Percentiles rank a stretch among this genome's conserved stretches.
Evolutionary conservation across 2,329 filamentous ascomycete species (phyloP).

Genomic region (Hortaea werneckii): DNA sequence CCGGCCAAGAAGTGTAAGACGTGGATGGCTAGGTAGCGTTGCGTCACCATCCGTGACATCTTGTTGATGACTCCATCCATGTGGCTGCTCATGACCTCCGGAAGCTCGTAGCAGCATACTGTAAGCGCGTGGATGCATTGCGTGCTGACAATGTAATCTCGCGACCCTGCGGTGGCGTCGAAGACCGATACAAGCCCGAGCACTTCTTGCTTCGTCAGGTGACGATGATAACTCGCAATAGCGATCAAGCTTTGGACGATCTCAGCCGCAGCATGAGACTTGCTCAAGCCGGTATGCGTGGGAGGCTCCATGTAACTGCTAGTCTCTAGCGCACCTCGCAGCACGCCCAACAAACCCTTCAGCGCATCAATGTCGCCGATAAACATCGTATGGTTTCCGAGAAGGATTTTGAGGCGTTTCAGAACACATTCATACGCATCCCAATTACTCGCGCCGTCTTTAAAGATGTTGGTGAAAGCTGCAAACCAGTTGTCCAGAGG

Average conservation of each 20-base stretch:
- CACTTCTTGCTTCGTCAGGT: conserved; percentile 74
- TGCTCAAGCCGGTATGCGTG: conserved; percentile 64
- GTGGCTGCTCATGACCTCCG: conserved; percentile 74
- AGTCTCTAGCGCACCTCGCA: conserved; percentile 75
- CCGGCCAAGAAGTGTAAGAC: conserved; percentile 93
- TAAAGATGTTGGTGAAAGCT: conserved; percentile 32
- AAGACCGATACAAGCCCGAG: conserved; percentile 85
- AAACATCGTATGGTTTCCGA: conserved; percentile 85
- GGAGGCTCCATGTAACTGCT: conserved; percentile 76
- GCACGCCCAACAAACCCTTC: conserved; percentile 59
- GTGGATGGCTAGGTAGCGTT: conserved; percentile 81
- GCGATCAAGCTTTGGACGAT: conserved; percentile 80
- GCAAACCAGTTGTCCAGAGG: conserved; percentile 26
- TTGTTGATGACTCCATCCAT: conserved; percentile 79
- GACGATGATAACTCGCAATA: conserved; percentile 79
- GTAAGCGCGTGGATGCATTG: conserved; percentile 90
- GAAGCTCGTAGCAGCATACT: conserved; percentile 90
- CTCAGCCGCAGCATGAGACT: conserved; percentile 79
- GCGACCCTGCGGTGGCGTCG: conserved; percentile 58
- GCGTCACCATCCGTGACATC: conserved; percentile 94
- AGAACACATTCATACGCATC: conserved; percentile 90
- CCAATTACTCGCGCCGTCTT: conserved; percentile 42
- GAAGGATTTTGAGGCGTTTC: conserved; percentile 73
- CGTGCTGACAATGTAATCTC: conserved; percentile 59
- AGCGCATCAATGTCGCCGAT: conserved; percentile 63